Evolutionary conservation across 2,329 filamentous ascomycete species (phyloP).

Genomic region (Purpureocillium lavendulum): DNA sequence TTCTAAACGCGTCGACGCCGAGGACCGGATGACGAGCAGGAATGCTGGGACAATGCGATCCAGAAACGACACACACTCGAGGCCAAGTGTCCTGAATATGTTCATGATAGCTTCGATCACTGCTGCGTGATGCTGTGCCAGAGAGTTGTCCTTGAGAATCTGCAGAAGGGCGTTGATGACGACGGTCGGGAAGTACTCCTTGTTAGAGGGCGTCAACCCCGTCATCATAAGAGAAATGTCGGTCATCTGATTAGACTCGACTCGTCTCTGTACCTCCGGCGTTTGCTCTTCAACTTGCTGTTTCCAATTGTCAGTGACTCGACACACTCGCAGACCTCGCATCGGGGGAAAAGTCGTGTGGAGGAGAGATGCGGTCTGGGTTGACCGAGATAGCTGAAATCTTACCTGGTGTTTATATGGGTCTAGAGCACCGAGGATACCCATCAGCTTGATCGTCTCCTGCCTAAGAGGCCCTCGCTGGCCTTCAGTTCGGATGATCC

Average conservation of each 20-base stretch:
- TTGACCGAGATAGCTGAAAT: too few species aligned
- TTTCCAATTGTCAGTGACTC: slow-evolving; percentile 3
- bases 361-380: too few species aligned
- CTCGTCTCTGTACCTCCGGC: slow-evolving; percentile 66
- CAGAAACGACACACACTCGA: slow-evolving; percentile 94
- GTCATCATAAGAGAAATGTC: slow-evolving; percentile 98
- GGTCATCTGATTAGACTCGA: slow-evolving; percentile 61
- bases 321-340: too few species aligned
- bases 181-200: slow-evolving; percentile 97
- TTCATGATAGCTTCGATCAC: slow-evolving; percentile 98
- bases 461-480: slow-evolving; percentile 78
- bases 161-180: slow-evolving; percentile 93
- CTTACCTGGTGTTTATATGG: slow-evolving; percentile 82
- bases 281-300: slow-evolving; percentile 79
- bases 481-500: slow-evolving; percentile 84
- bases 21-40: slow-evolving; percentile 76
- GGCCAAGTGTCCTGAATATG: slow-evolving; percentile 90
- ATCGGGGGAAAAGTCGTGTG: too few species aligned
- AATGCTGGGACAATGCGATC: slow-evolving; percentile 93
- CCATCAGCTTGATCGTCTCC: slow-evolving; percentile 94
- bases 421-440: slow-evolving; percentile 88
- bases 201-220: slow-evolving; percentile 88
- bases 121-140: slow-evolving; percentile 83
- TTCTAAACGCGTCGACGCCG: slow-evolving; percentile 70
- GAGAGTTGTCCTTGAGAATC: slow-evolving; percentile 82